Base-by-base conservation (phyloP, 345 rosid species). In the Tarenaya hassleriana region DNA sequence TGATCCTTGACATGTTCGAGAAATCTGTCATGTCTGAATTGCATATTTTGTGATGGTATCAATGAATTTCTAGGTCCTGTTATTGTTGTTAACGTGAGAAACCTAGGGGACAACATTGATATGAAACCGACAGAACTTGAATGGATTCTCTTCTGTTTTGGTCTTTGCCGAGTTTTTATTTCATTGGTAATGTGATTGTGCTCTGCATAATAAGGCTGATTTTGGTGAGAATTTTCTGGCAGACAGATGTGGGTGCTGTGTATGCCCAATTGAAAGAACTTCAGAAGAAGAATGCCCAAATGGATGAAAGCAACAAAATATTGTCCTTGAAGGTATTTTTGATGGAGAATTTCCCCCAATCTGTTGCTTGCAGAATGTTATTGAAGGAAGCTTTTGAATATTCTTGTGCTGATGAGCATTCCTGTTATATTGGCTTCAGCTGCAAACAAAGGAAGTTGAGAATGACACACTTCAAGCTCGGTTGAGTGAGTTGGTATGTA, bases 201-300 rank as follows among this genome's bases (percentile, higher is more conserved):
- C 49, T 37, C 40, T n/a, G 40, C 32, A 10, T 66, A 49, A 20
- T 45, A n/a, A n/a, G n/a, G 7, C 47, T 53, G 56, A 20, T 54
- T 47, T 54, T 55, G 32, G 42, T 10, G 29, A 21, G 20, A 2
- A 18, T 18, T 0, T 41, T 17, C 41, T 24, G 4, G 78, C 83
- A 92, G 98, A 71, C 76, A 1, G 97, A 92, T 73, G 73, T 92
- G 55, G 81, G 94, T 71, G 80, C 90, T 61, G 71, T 92, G 60
- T 86, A 84, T 45, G 73, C 97, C 45, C 98, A 88, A 72, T 74
- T 92, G 31, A 76, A 83, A 59, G 85, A 88, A 35, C 44, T 83
- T 31, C 98, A 67, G 78, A 77, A 59, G 73, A 83, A 60, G 75
- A 85, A 79, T 74, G 67, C 64, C 0, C 91, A 83, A 29, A 66